Conservation (phyloP, 2,329 filamentous ascomycete genomes). For the Didymella arachidicola region DNA sequence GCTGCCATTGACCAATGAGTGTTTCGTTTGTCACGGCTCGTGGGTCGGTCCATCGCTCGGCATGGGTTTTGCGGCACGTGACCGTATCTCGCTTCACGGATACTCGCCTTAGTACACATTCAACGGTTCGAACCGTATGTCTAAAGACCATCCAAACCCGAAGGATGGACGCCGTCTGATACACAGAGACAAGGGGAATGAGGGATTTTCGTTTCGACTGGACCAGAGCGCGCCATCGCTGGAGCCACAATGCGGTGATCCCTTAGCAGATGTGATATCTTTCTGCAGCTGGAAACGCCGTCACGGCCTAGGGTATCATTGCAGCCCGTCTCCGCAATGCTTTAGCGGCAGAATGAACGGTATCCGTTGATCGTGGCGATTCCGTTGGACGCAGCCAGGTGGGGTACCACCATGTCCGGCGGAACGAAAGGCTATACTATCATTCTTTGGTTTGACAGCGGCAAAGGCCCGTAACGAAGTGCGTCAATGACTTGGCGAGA, state of each 20-base stretch:
- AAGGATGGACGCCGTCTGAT: conserved; percentile 39
- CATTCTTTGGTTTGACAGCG: conserved; percentile 47
- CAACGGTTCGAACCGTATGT: conserved; percentile 45
- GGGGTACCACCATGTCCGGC: conserved; percentile 53
- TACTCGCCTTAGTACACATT: conserved; percentile 45
- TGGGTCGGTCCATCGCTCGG: conserved; percentile 43
- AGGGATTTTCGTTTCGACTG: conserved; percentile 49
- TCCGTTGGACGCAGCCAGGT: conserved; percentile 54
- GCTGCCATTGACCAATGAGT: conserved; percentile 43
- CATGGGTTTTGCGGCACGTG: conserved; percentile 49
- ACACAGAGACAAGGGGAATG: conserved; percentile 49
- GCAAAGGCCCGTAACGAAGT: conserved; percentile 40
- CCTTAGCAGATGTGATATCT: conserved; percentile 53
- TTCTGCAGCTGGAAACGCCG: conserved; percentile 53
- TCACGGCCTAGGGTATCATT: conserved; percentile 56
- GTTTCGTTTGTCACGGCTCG: conserved; percentile 23
- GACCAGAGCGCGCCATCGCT: conserved; percentile 54
- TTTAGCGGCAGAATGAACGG: conserved; percentile 55
- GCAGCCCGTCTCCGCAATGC: conserved; percentile 52
- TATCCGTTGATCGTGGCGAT: conserved; percentile 55
- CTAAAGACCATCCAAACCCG: conserved; percentile 35
- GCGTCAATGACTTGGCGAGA: conserved; percentile 34
- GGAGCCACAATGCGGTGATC: conserved; percentile 55
- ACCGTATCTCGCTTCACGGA: conserved; percentile 47
- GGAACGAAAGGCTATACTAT: conserved; percentile 49